Percentiles rank a stretch among this genome's conserved stretches.
Conservation (phyloP, 1,139 yeast species). For the Taphrina betulina region DNA sequence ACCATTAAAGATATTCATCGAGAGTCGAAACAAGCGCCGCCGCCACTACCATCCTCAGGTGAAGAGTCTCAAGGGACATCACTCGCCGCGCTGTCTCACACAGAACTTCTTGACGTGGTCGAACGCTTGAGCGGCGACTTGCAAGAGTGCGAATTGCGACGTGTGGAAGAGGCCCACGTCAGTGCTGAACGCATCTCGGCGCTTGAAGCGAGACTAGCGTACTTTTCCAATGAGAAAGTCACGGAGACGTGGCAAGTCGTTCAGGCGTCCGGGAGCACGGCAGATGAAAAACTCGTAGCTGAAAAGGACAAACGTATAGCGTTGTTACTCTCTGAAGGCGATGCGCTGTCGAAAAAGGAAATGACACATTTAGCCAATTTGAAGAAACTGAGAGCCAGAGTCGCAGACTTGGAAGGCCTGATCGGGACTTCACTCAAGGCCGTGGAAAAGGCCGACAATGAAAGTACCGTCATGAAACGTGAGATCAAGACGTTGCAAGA, state of each 20-base stretch:
- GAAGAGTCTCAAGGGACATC: not conserved
- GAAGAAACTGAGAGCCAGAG: conserved; percentile 56
- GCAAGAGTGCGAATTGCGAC: conserved; percentile 13
- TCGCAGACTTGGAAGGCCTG: conserved; percentile 43
- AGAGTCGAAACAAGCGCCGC: not conserved
- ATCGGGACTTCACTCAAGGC: conserved; percentile 39
- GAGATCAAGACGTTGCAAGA: conserved; percentile 39
- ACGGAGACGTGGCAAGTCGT: not conserved
- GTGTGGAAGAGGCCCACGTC: conserved; percentile 15
- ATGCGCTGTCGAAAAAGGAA: conserved; percentile 71
- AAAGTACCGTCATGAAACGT: conserved; percentile 37
- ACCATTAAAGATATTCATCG: not conserved
- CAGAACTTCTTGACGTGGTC: not conserved
- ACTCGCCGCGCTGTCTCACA: not conserved
- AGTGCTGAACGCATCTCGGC: conserved; percentile 28
- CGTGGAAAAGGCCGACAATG: conserved; percentile 39
- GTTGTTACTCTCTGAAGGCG: conserved; percentile 72
- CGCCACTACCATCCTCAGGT: too few relatives aligned
- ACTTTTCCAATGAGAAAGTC: conserved; percentile 8
- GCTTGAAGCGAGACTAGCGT: conserved; percentile 19
- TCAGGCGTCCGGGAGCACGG: not conserved
- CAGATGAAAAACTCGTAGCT: conserved; percentile 12
- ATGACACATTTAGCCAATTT: conserved; percentile 66
- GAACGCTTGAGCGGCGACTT: conserved; percentile 1
- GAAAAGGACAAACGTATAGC: conserved; percentile 55